A percentile compares a stretch with the other conserved stretches of the same genome.
phyloP scores from a whole-genome alignment of 202 grass and related monocot species.

The Cymbopogon flexuosus region DNA sequence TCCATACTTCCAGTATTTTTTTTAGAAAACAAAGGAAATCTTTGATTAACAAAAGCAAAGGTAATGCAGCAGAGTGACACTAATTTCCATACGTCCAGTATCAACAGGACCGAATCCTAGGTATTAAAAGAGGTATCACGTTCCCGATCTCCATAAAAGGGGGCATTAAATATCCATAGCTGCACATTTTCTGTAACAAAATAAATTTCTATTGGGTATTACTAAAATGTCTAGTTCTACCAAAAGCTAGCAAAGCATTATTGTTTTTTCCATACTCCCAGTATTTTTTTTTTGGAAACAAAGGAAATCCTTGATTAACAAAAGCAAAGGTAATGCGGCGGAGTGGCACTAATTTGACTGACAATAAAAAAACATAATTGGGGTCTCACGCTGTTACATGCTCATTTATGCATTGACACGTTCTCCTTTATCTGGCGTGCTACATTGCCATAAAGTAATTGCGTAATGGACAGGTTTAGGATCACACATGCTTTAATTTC shows the following conservation, averaged over 20 bases:
- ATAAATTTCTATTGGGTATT: neutral
- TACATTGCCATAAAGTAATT: conserved; percentile 6
- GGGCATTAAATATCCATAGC: neutral
- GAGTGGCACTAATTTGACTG: neutral
- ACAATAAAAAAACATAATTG: neutral
- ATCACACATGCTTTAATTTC: conserved; percentile 4
- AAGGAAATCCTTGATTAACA: neutral
- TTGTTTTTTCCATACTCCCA: neutral
- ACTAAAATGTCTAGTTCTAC: neutral
- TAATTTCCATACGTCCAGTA: too few species aligned
- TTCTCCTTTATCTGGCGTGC: neutral
- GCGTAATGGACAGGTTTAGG: neutral
- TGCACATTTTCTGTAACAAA: neutral
- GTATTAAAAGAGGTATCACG: conserved; percentile 7
- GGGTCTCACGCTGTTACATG: neutral
- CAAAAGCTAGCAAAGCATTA: neutral
- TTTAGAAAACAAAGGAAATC: neutral
- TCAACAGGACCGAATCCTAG: neutral
- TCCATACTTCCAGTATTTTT: neutral
- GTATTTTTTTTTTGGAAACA: neutral
- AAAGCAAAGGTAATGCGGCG: neutral
- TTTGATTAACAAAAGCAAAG: neutral
- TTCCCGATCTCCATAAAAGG: neutral
- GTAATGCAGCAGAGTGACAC: neutral
- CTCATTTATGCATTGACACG: conserved; percentile 21